Base-by-base conservation (phyloP, 2,329 filamentous ascomycete species). In the Sphaerostilbella broomeana region DNA sequence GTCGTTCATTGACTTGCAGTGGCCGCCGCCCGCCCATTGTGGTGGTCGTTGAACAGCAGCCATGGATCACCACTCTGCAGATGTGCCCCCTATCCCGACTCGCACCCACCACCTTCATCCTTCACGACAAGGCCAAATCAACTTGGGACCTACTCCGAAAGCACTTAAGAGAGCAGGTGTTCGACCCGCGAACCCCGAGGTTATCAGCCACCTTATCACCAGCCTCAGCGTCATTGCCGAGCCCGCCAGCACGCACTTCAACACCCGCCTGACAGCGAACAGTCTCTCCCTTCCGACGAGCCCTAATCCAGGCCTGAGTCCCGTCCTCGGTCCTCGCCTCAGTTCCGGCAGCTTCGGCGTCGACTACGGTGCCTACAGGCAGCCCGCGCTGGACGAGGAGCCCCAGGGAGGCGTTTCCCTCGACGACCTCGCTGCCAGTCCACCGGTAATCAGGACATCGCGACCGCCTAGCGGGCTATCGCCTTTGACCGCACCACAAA, bases 391-490 rank as follows among this genome's bases (percentile, higher is more conserved):
- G 21, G 69, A 70, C 37, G 68, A 75, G 13, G 54, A 70, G 10
- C 55, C 66, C 30, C 67, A 74, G 34, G 67, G 71, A 24, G 52
- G 52, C 29, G 51, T 67, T 5, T 67, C 72, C 9, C 61, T 80
- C 47, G 72, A 80, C 61, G 74, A 81, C 39, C 63, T 80, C 30
- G 72, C 78, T 20, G 77, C 78, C 16, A 66, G 68, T 33, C 66
- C 86, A 10, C 87, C 88, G 13, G 75, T 90, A 39, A 75, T 94
- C 51, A 81, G 83, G 47, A 94, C 89, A 21, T 77, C 86, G 21
- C 89, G 89, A 59, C 83, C 81, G 6, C 85, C 85, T 1, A 86
- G 84, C 35, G 85, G 84, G 38, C 77, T 80, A 52, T 88, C 84
- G 8, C 65, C 79, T 13, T 63, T 85, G 36, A 87, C 82, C n/a